phyloP scores from a whole-genome alignment of 2,329 filamentous ascomycete species.

The Helicocarpus griseus region DNA sequence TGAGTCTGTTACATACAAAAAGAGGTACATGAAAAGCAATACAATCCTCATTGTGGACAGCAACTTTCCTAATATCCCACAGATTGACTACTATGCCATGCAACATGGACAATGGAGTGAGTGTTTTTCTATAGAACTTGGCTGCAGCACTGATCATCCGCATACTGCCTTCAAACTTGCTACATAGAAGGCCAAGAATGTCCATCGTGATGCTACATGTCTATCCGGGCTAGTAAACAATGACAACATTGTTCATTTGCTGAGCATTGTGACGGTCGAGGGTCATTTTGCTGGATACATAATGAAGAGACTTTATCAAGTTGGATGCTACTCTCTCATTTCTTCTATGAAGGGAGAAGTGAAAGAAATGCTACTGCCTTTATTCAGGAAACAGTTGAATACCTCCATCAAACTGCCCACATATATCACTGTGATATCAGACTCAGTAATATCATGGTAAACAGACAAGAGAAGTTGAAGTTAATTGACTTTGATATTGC shows the following conservation, averaged over 20 bases:
- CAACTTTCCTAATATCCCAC: not conserved
- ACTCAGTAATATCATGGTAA: not conserved
- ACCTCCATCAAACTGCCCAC: not conserved
- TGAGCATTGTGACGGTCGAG: not conserved
- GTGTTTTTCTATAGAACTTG: not conserved
- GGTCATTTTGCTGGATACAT: not conserved
- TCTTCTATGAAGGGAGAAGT: not conserved
- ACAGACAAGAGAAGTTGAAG: not conserved
- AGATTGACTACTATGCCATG: not conserved
- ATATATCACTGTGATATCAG: not conserved
- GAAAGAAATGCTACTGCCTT: not conserved
- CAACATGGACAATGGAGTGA: not conserved
- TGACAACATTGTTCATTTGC: not conserved
- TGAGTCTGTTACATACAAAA: not conserved
- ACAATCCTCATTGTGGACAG: not conserved
- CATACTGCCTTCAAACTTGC: not conserved
- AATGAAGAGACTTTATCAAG: not conserved
- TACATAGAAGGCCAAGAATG: not conserved
- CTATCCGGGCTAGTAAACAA: not conserved
- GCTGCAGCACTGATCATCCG: not conserved
- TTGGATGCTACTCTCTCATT: too few species aligned
- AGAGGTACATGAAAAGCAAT: not conserved
- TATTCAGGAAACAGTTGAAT: not conserved
- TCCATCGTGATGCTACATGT: not conserved
- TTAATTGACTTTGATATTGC: not conserved